Conservation (phyloP, 352 stramenopile genomes). For the Globisporangium cystogenes region DNA sequence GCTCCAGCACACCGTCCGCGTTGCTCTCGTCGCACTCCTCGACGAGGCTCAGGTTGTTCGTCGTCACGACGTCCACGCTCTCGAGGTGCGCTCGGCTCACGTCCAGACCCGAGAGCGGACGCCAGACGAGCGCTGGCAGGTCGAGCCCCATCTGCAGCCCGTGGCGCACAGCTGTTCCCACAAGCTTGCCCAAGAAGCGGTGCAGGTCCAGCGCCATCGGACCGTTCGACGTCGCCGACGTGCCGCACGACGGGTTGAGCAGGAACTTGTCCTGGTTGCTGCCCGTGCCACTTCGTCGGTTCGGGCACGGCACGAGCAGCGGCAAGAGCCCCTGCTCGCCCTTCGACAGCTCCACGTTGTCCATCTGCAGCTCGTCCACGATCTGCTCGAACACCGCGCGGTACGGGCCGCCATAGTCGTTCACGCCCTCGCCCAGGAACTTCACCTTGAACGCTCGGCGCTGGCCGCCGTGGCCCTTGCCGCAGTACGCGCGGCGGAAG, state of each 20-base stretch:
- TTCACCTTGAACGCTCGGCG: constrained; percentile 99
- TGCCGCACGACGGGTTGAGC: constrained; percentile 79
- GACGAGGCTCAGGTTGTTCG: constrained; percentile 63
- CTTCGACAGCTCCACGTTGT: constrained; percentile 83
- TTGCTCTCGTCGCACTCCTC: constrained; percentile 39
- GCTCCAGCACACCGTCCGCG: constrained; percentile 52
- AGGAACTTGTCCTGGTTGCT: constrained; percentile 92
- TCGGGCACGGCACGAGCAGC: constrained; percentile 86
- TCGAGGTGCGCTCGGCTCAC: constrained; percentile 72
- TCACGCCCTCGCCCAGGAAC: constrained; percentile 97
- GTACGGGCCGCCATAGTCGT: constrained; percentile 99
- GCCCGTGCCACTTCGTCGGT: constrained; percentile 79
- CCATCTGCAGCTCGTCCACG: constrained; percentile 92
- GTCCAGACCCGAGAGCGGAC: constrained; percentile 74
- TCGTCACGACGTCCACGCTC: constrained; percentile 65
- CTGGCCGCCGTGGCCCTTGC: constrained; percentile 96
- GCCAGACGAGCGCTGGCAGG: constrained; percentile 84
- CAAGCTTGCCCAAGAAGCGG: constrained; percentile 95
- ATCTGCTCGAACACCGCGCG: constrained; percentile 97
- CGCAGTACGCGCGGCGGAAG: constrained; percentile 95
- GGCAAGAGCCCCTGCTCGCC: constrained; percentile 83
- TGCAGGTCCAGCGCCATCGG: constrained; percentile 92
- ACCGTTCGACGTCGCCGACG: constrained; percentile 71
- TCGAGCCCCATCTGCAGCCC: constrained; percentile 94
- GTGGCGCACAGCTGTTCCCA: constrained; percentile 94